Base-by-base conservation (phyloP, 2,329 filamentous ascomycete genomes). In the Bipolaris bicolor region DNA sequence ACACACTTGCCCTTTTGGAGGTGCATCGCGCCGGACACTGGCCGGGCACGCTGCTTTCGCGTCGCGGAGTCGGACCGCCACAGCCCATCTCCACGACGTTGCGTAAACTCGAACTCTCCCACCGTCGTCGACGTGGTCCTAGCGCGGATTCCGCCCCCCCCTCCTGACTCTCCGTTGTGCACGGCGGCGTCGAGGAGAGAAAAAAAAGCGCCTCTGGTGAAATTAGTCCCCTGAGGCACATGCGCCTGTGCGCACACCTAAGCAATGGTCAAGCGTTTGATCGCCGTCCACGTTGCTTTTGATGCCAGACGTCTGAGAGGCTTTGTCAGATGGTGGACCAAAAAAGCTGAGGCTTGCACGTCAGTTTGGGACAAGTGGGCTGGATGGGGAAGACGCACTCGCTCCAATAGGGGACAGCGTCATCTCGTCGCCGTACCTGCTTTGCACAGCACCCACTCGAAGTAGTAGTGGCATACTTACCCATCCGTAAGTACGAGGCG, bases 261-360 rank as follows among this genome's bases (percentile, higher is more conserved):
- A 72, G 71, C 71, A 74, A 65, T 72, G 68, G 64, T 62, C 70
- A 73, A 64, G 72, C 71, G 73, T 76, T 75, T 75, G 73, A 76
- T 76, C 73, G 71, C 72, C 73, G 68, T 70, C 64, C 62, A 68
- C 61, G 59, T 70, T 70, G 60, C 64, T 69, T 70, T 67, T 67
- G 60, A 43, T 58, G 55, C 48, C 43, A 55, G 41, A 47, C 56
- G 47, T 52, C 58, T 56, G 66, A 11, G 29, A 31, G 10, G 64
- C 64, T 64, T 69, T 64, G 62, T 67, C 64, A 69, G 58, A 68
- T 49, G 61, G 64, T 63, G 52, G 57, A 63, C 65, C 61, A 64
- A 62, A 59, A 66, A 26, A 26, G 66, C 62, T 58, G 60, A 59
- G 40, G 54, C 58, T 48, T 57, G 50, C 55, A 45, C 55, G 13